Evolutionary conservation across 805 yeast species (phyloP).

Genomic region (Millerozyma acaciae): DNA sequence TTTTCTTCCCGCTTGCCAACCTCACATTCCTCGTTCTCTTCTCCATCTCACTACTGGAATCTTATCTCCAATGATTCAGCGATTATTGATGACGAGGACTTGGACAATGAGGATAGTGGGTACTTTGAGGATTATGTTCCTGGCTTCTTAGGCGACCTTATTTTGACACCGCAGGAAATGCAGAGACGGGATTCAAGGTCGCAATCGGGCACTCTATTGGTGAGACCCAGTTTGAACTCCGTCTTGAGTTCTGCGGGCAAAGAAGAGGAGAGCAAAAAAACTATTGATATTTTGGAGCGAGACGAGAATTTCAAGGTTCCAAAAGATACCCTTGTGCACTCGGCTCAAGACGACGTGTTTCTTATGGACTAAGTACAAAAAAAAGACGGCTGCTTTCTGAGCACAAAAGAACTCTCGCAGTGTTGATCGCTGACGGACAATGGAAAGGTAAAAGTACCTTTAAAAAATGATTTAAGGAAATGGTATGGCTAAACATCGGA

Average conservation of each 20-base stretch:
- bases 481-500: too few relatives aligned
- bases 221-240: constrained; percentile 26
- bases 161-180: constrained; percentile 74
- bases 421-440: too few relatives aligned
- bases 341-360: constrained; percentile 30
- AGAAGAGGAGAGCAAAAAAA: constrained; percentile 4
- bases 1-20: constrained; percentile 10
- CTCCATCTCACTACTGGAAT: constrained; percentile 9
- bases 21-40: constrained; percentile 12
- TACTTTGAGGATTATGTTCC: constrained; percentile 75
- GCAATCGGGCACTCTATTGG: constrained; percentile 39
- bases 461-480: too few relatives aligned
- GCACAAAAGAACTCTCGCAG: background rate
- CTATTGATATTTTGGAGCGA: background rate
- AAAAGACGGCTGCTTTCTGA: background rate
- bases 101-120: constrained; percentile 16
- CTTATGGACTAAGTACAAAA: constrained; percentile 31
- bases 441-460: too few relatives aligned
- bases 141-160: constrained; percentile 68
- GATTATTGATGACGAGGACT: constrained; percentile 34
- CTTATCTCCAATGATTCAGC: constrained; percentile 14
- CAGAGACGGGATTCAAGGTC: constrained; percentile 64
- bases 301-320: constrained; percentile 6
- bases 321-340: background rate
- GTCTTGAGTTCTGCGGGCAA: constrained; percentile 5